phyloP scores from a whole-genome alignment of 1,284 basidiomycete genomes.

The Ceratobasidium sp. region DNA sequence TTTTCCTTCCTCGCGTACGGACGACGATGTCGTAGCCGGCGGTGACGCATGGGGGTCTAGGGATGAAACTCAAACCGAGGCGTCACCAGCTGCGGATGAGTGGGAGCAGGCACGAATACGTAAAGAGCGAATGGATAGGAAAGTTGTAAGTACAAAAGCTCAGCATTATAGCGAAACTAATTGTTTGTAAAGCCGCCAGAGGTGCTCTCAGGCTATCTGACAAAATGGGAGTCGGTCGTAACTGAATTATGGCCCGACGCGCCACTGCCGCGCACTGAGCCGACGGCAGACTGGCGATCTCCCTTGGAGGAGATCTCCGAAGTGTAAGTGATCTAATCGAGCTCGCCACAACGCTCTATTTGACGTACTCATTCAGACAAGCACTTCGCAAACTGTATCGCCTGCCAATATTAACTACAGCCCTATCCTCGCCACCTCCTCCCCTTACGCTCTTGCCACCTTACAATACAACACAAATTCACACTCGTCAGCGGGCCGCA shows the following conservation, averaged over 20 bases:
- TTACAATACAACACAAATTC: slow-evolving; percentile 9
- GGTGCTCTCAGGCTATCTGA: slow-evolving; percentile 25
- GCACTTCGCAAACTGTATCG: slow-evolving; percentile 30
- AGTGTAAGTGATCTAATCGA: slow-evolving; percentile 8
- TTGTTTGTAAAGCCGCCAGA: slow-evolving; percentile 10
- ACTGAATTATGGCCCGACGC: slow-evolving; percentile 28
- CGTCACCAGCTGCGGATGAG: slow-evolving; percentile 20
- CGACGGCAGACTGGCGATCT: slow-evolving; percentile 22
- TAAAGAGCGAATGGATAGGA: slow-evolving; percentile 25
- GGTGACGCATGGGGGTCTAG: slow-evolving; percentile 24
- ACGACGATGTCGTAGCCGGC: background rate
- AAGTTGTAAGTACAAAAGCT: slow-evolving; percentile 15
- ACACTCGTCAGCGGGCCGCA: slow-evolving; percentile 27
- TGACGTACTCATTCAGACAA: slow-evolving; percentile 19
- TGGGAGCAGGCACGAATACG: slow-evolving; percentile 24
- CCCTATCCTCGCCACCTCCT: slow-evolving; percentile 28
- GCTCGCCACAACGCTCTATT: background rate
- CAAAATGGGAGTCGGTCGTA: slow-evolving; percentile 20
- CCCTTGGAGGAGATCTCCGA: slow-evolving; percentile 27
- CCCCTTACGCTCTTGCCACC: slow-evolving; percentile 14
- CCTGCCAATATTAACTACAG: slow-evolving; percentile 19
- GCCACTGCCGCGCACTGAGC: slow-evolving; percentile 23
- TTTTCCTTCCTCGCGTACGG: slow-evolving; percentile 8
- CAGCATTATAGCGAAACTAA: background rate
- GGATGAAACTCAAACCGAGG: slow-evolving; percentile 5